Evolutionary conservation across 768 basidiomycete genomes (phyloP).

Genomic region (Mycena alexandri): DNA sequence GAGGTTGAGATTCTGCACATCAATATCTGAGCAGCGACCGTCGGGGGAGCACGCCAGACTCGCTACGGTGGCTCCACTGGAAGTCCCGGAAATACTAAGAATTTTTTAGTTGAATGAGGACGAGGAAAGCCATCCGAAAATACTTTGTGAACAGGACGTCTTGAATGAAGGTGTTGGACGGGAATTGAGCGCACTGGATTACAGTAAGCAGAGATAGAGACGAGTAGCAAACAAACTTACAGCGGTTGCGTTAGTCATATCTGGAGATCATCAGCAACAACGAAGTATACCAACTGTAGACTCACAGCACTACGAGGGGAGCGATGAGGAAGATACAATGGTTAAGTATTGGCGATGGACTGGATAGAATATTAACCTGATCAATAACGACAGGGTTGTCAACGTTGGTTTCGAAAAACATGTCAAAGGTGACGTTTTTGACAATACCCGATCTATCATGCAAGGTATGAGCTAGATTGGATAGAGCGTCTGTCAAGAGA

Average conservation of each 20-base stretch:
- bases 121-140: not conserved
- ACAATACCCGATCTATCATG: conserved; percentile 57
- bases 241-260: conserved; percentile 59
- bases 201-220: not conserved
- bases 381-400: conserved; percentile 72
- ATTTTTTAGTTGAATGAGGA: conserved; percentile 9
- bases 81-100: conserved; percentile 67
- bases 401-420: conserved; percentile 65
- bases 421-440: conserved; percentile 65
- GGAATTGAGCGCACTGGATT: conserved; percentile 60
- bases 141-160: conserved; percentile 70
- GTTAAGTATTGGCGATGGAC: not conserved
- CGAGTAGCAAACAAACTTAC: not conserved
- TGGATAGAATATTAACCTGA: conserved; percentile 28
- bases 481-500: too few relatives aligned
- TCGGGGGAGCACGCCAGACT: conserved; percentile 68
- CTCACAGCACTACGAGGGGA: conserved; percentile 9
- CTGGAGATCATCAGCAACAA: not conserved
- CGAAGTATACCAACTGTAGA: not conserved
- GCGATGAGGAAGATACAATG: not conserved
- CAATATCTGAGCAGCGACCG: conserved; percentile 63
- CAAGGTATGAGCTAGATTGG: too few relatives aligned
- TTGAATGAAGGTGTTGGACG: conserved; percentile 66
- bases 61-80: conserved; percentile 65
- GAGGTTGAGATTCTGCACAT: conserved; percentile 58